A percentile compares a stretch with the other conserved stretches of the same genome.
These are phyloP conservation scores for Vitis labrusca DNA, from an alignment of 164 flowering plant genomes.

Conservation along the genomic window DNA sequence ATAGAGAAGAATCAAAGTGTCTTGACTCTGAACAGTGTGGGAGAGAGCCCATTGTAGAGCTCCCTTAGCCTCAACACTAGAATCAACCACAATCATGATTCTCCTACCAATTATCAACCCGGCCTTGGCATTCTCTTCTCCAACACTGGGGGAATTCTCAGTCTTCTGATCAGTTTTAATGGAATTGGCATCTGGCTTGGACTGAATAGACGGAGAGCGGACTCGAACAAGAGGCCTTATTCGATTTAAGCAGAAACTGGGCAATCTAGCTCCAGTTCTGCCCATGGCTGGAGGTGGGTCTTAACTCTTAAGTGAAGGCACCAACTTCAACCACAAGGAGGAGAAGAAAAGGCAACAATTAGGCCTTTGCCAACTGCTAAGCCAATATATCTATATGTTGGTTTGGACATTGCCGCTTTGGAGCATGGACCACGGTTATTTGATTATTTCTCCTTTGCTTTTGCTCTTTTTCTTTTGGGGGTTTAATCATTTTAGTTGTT, in stretches of 20 bases:
- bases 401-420: background rate
- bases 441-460: background rate
- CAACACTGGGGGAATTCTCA: constrained; percentile 4
- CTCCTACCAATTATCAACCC: constrained; percentile 39
- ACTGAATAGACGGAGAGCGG: constrained; percentile 53
- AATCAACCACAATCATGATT: constrained; percentile 82
- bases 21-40: constrained; percentile 72
- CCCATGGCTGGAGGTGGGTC: constrained; percentile 32
- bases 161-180: constrained; percentile 16
- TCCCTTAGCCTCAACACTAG: constrained; percentile 62
- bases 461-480: constrained; percentile 3
- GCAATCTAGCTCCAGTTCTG: constrained; percentile 38
- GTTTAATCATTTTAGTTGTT: constrained; percentile 14
- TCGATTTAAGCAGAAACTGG: constrained; percentile 57
- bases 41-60: constrained; percentile 87
- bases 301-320: no score
- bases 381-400: constrained; percentile 10
- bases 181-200: constrained; percentile 23
- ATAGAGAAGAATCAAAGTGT: constrained; percentile 58
- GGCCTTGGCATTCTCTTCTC: constrained; percentile 13
- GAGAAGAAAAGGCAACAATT: constrained; percentile 3
- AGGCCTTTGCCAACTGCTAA: background rate
- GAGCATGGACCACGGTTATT: background rate
- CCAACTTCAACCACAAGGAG: constrained; percentile 3
- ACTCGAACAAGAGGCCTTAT: constrained; percentile 56